Base-by-base conservation (phyloP, 2,329 filamentous ascomycete species). In the Exophiala sideris region DNA sequence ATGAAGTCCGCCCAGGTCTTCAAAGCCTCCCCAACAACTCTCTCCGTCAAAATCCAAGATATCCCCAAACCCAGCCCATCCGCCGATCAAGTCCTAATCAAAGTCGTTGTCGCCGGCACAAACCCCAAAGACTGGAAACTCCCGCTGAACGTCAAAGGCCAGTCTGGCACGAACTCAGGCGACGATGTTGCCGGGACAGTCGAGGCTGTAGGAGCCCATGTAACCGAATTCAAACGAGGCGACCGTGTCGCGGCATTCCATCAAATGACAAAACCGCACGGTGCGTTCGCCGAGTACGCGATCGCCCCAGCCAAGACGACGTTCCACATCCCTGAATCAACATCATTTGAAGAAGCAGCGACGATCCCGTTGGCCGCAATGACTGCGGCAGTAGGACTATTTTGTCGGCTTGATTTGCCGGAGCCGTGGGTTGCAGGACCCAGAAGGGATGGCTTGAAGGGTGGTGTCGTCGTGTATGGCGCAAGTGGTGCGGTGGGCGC, bases 201-300 rank as follows among this genome's bases (percentile, higher is more conserved):
- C 3, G 73, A 80, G 58, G 66, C 70, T 34, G 75, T 82, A 5
- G 81, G 81, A 3, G 65, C 71, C 5, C 70, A 75, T 20, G 79
- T 83, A 1, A 73, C 70, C 20, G 78, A 78, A 46, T 83, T 84
- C 71, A 75, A 75, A 60, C 67, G 71, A 1, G 81, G 81, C 14
- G 81, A 84, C 61, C 73, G 79, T 6, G 81, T 84, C 1, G 78
- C 68, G 0, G 71, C 71, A 0, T 72, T 75, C 58, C 74, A 76
- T 45, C 67, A 80, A 62, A 83, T 83, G 76, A 62, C 71, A 46
- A 70, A 69, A 1, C 71, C 75, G 0, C 68, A 73, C 14, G 81
- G 81, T 2, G 74, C 71, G 35, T 84, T 77, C 57, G 81, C 79
- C 5, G 80, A 84, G 58, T 84, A 83, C 62, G 79, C 79, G 1